Evolutionary conservation across 805 yeast genomes (phyloP), one percentile per base, ranked within the genome.

Genomic region (Lipomyces chichibuensis): DNA sequence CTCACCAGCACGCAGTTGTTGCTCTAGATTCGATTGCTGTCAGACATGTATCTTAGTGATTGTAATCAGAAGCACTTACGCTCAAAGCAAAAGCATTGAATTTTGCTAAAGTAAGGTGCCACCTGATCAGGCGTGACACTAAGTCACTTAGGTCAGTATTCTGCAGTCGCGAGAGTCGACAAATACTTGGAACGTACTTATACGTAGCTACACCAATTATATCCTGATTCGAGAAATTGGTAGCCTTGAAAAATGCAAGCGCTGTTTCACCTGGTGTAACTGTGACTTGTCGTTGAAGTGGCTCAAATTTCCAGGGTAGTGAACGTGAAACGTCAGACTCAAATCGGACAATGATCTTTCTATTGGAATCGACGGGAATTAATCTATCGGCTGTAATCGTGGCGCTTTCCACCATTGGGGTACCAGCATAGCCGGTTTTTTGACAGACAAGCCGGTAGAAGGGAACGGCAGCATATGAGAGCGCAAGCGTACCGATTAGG

Each of bases 171-270:
- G 13, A 9, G 20, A 46, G 32, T 8, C 5, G 33, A 29, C 33
- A 33, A 52, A 27, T 14, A 17, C 32, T 17, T 33, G 13, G 17
- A 4, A 33, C 65, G 25, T 60, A 67, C 71, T 68, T 70, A 77
- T 95, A 95, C 0, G 99, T 95, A 1, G 99, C 99, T 97, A 95
- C 95, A 7, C 99, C 99, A 62, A 95, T 91, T 56, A 95, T 91
- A 76, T 95, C 98, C 73, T 90, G 90, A 67, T 88, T 88, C 56
- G 97, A 86, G 67, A 81, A 81, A 76, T 95, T 95, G 77, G 88
- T 90, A 29, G 99, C 99, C 77, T 88, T 90, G 81, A 92, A 95
- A 77, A 95, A 95, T 0, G 97, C 98, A 67, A 95, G 81, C 0
- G 99, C 99, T 2, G 99, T 95, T 78, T 95, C 99, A 27, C 99